Evolutionary conservation across 345 rosid genomes (phyloP).

Genomic region (Hirschfeldia incana): DNA sequence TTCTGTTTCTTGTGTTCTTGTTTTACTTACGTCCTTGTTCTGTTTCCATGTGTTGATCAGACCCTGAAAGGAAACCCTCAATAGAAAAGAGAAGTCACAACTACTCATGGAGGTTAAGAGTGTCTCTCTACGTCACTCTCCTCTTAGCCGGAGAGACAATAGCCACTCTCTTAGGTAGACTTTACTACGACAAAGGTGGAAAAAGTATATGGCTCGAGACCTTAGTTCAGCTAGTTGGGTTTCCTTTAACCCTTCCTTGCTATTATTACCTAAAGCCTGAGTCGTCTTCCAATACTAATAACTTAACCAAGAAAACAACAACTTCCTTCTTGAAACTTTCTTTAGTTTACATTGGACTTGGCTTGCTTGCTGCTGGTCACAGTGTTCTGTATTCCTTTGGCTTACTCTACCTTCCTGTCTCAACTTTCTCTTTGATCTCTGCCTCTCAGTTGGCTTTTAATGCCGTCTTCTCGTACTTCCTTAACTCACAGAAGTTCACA

Average conservation of each 20-base stretch:
- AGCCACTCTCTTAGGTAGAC: conserved; percentile 51
- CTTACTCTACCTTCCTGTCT: conserved; percentile 40
- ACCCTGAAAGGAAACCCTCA: neutral
- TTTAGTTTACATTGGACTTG: conserved; percentile 35
- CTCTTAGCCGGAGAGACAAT: conserved; percentile 47
- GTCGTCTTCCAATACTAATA: conserved; percentile 6
- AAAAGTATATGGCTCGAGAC: conserved; percentile 57
- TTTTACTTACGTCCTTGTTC: conserved; percentile 19
- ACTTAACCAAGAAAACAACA: neutral
- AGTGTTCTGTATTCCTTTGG: conserved; percentile 36
- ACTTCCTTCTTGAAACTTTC: conserved; percentile 6
- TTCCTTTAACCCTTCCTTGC: conserved; percentile 52
- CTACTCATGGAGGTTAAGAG: conserved; percentile 38
- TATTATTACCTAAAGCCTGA: conserved; percentile 32
- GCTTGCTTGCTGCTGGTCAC: conserved; percentile 36
- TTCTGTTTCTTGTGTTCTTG: neutral
- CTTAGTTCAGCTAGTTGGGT: conserved; percentile 50
- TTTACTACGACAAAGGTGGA: conserved; percentile 59
- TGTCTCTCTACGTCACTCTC: conserved; percentile 36
- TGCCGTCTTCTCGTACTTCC: conserved; percentile 37
- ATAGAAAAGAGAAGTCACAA: conserved; percentile 24
- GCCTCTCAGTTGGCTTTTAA: conserved; percentile 40
- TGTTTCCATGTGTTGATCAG: conserved; percentile 20
- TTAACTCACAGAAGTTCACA: conserved; percentile 39
- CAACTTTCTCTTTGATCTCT: conserved; percentile 38